Percentiles rank a stretch among this genome's conserved stretches.
These are phyloP conservation scores for Sporisorium sorghi DNA, from an alignment of 1,284 basidiomycete species.

Conservation along the genomic window DNA sequence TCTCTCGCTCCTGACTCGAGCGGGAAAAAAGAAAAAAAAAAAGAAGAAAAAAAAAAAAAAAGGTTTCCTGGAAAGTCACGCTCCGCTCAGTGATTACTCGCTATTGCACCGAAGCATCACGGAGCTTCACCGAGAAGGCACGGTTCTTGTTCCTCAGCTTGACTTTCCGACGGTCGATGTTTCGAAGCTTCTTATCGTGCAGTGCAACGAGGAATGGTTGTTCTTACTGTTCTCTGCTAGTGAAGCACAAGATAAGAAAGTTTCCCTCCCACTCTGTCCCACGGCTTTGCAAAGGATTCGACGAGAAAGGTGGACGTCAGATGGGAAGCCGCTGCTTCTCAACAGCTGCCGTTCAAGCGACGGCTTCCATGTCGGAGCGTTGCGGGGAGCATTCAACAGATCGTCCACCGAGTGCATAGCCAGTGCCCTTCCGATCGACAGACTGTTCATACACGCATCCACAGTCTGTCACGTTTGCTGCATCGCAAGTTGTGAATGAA, in stretches of 20 bases:
- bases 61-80: neutral
- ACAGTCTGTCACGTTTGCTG: neutral
- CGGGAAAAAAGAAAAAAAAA: conserved; percentile 1
- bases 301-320: neutral
- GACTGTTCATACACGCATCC: too few species aligned
- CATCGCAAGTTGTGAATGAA: neutral
- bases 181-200: too few species aligned
- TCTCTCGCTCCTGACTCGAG: neutral
- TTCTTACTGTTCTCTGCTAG: too few species aligned
- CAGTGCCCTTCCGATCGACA: neutral
- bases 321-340: too few species aligned
- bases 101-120: neutral
- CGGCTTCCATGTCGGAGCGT: too few species aligned
- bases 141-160: too few species aligned
- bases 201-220: too few species aligned
- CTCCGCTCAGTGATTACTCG: conserved; percentile 1
- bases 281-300: neutral
- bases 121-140: neutral
- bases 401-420: neutral
- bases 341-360: too few species aligned
- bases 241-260: neutral
- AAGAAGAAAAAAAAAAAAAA: neutral
- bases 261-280: conserved; percentile 1
- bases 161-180: too few species aligned
- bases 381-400: neutral